Evolutionary conservation across 2,329 filamentous ascomycete genomes (phyloP).

Genomic region (Fusarium redolens): DNA sequence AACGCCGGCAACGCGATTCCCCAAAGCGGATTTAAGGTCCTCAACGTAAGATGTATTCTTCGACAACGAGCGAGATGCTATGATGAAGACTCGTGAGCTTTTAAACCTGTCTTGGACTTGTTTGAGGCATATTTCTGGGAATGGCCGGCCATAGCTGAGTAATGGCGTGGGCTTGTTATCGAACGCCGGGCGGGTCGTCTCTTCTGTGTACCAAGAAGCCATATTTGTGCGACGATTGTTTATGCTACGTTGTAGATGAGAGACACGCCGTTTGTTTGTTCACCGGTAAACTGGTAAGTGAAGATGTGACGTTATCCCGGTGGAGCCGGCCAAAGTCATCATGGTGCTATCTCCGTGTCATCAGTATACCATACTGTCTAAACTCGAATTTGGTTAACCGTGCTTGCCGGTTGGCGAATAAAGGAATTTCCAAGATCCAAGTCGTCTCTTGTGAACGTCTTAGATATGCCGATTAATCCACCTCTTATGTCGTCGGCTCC

Average conservation of each 20-base stretch:
- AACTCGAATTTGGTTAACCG: neutral
- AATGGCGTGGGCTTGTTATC: neutral
- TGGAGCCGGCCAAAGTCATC: neutral
- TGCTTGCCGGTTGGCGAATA: neutral
- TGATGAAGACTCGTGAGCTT: neutral
- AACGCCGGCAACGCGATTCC: neutral
- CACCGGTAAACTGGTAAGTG: neutral
- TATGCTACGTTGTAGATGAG: neutral
- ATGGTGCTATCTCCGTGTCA: neutral
- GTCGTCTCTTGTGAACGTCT: too few species aligned
- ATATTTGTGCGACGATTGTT: neutral
- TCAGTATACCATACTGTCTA: neutral
- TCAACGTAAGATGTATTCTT: neutral
- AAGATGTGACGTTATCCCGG: neutral
- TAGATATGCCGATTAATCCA: too few species aligned
- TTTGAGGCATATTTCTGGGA: constrained; percentile 1
- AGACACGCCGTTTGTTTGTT: neutral
- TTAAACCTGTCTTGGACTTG: neutral
- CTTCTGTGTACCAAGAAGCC: neutral
- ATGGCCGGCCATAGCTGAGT: neutral
- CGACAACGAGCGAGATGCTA: constrained; percentile 2
- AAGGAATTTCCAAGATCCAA: too few species aligned
- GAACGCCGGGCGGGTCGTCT: neutral
- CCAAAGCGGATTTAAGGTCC: neutral
- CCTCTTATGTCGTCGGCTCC: too few species aligned